Evolutionary conservation across 768 basidiomycete genomes (phyloP), one percentile per base, ranked within the genome.

Genomic region (Collybia mongolica): DNA sequence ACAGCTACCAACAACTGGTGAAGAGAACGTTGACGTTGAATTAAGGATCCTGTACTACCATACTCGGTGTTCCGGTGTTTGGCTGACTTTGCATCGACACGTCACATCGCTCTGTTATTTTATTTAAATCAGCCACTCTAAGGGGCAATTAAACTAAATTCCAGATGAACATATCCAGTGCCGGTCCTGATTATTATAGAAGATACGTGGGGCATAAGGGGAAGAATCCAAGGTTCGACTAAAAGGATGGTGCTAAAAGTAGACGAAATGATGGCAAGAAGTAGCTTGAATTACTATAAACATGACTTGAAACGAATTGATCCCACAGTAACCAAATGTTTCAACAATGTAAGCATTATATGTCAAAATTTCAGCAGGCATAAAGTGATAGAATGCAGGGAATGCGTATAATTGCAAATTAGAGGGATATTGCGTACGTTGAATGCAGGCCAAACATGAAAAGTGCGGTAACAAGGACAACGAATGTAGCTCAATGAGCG

Each of bases 1-100:
- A 14, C 14, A 32, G 14, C 14, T 32, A 32, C 45, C 49, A 53
- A 53, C 47, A 47, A 28, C 22, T 43, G 12, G 41, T 36, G 56
- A 8, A 18, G 20, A 44, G 36, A 44, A 37, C 58, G 48, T 44
- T 49, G 5, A 39, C 38, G 17, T 39, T 39, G 9, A 9, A 9
- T 28, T 28, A n/a, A 9, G 26, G 26, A 9, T 28, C 26, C 32
- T 32, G 42, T 48, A 51, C 43, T 18, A 50, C 8, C 38, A 39
- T 17, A 40, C 6, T 15, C 18, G 43, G 40, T 38, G 40, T 32
- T 39, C 60, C 59, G 53, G 49, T 73, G 68, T 71, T 72, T 74
- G 72, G 66, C 54, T 46, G 40, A 59, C 66, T 72, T 72, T 71
- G 68, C 54, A 26, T 48, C 61, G 63, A 69, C 70, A 73, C 72